Percentiles rank a stretch among this genome's conserved stretches.
Evolutionary conservation across 2,329 filamentous ascomycete species (phyloP).

Genomic region (Pseudogymnoascus sp.): DNA sequence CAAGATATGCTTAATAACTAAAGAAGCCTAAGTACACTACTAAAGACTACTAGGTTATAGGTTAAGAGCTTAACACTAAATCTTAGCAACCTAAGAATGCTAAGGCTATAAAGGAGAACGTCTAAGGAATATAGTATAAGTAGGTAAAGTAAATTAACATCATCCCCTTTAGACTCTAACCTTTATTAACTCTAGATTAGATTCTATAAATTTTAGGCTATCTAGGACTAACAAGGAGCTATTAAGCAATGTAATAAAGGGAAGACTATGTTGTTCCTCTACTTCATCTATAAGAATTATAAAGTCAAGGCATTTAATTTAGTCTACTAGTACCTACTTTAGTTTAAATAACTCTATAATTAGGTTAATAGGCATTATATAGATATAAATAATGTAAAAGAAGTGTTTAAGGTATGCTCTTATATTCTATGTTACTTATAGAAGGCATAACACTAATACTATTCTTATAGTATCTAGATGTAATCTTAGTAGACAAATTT

Average conservation of each 20-base stretch:
- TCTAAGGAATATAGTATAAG: background rate
- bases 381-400: conserved; percentile 13
- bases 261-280: conserved; percentile 9
- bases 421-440: too few species aligned
- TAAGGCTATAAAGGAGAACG: background rate
- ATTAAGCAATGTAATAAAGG: conserved; percentile 1
- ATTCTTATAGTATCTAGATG: too few species aligned
- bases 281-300: conserved; percentile 8
- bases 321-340: conserved; percentile 19
- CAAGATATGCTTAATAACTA: background rate
- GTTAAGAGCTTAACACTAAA: background rate
- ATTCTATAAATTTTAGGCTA: background rate
- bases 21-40: background rate
- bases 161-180: background rate
- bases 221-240: background rate
- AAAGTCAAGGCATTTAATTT: conserved; percentile 17
- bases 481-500: too few species aligned
- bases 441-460: too few species aligned
- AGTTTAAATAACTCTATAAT: conserved; percentile 22
- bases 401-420: too few species aligned
- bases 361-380: conserved; percentile 14
- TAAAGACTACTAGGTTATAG: background rate
- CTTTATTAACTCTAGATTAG: background rate
- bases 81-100: background rate
- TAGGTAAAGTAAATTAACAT: background rate